These are phyloP conservation scores for Leptodontidium sp. DNA, from an alignment of 2,329 filamentous ascomycete species.

Conservation along the genomic window DNA sequence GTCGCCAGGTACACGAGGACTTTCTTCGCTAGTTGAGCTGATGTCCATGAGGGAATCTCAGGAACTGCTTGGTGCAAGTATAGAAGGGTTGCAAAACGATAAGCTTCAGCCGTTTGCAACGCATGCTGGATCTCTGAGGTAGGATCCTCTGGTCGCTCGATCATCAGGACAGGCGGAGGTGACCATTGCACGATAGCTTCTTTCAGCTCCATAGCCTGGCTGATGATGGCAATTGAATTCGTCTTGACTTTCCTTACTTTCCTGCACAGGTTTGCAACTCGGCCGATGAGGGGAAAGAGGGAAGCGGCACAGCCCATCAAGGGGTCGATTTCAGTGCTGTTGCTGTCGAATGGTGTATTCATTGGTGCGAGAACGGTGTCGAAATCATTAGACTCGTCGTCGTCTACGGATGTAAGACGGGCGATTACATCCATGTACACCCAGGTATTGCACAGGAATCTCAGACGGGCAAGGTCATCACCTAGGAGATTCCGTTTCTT, in stretches of 20 bases:
- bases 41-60: conserved; percentile 67
- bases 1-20: conserved; percentile 68
- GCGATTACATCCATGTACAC: conserved; percentile 79
- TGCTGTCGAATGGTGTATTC: conserved; percentile 51
- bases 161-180: conserved; percentile 57
- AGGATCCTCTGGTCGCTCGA: conserved; percentile 70
- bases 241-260: conserved; percentile 59
- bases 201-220: conserved; percentile 68
- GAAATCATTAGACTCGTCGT: conserved; percentile 62
- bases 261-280: conserved; percentile 71
- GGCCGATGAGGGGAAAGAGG: conserved; percentile 73
- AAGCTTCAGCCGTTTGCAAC: conserved; percentile 72
- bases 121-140: conserved; percentile 68
- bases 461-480: conserved; percentile 61
- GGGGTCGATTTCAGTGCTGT: conserved; percentile 65
- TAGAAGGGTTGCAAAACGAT: conserved; percentile 71
- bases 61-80: conserved; percentile 75
- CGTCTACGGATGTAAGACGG: conserved; percentile 65
- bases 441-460: conserved; percentile 77
- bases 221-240: conserved; percentile 69
- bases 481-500: conserved; percentile 54
- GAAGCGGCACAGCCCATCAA: conserved; percentile 74
- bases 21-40: conserved; percentile 66
- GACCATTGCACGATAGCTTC: conserved; percentile 67
- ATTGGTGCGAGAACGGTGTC: conserved; percentile 54